Evolutionary conservation across 176 grass and related monocot species (phyloP).

Genomic region (Hordeum vulgare): MorexV3_pseudomolecules_assembly NC_058521.1:437681588-437682087

Average conservation of each 20-base stretch:
- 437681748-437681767: not conserved
- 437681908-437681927: slow-evolving; percentile 13
- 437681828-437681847: not conserved
- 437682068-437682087: slow-evolving; percentile 42
- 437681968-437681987: slow-evolving; percentile 37
- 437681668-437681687: not conserved
- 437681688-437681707: not conserved
- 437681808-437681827: not conserved
- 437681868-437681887: not conserved
- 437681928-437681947: slow-evolving; percentile 50
- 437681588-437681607: not conserved
- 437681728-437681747: not conserved
- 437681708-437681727: not conserved
- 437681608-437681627: not conserved
- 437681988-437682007: slow-evolving; percentile 72
- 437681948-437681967: slow-evolving; percentile 84
- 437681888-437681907: not conserved
- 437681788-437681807: not conserved
- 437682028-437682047: slow-evolving; percentile 73
- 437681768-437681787: not conserved
- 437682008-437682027: slow-evolving; percentile 83
- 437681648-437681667: not conserved
- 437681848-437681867: not conserved
- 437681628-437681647: not conserved
- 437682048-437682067: slow-evolving; percentile 82